Evolutionary conservation across 805 yeast species (phyloP).

Genomic region (Candida hispaniensis): DNA sequence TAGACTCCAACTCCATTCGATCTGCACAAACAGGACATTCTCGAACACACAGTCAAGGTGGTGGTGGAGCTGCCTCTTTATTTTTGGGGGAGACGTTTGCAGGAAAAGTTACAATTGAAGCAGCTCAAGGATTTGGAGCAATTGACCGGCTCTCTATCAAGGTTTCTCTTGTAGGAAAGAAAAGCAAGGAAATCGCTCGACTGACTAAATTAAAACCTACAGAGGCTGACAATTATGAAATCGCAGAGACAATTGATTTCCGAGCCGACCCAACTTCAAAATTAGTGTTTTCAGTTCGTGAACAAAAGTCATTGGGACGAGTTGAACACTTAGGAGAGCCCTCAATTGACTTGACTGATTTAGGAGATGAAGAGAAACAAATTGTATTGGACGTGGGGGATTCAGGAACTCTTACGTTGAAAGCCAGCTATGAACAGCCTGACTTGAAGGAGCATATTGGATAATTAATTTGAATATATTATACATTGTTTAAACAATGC

Average conservation of each 20-base stretch:
- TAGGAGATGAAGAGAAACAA: conserved; percentile 12
- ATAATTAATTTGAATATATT: conserved; percentile 4
- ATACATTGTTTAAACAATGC: too few relatives aligned
- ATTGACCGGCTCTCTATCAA: conserved; percentile 38
- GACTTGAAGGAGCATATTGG: conserved; percentile 7
- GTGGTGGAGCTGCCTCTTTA: conserved; percentile 17
- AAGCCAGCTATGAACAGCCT: conserved; percentile 9
- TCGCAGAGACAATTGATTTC: conserved; percentile 6
- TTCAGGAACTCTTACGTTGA: conserved; percentile 9
- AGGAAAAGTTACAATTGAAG: conserved; percentile 19
- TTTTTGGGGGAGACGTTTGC: conserved; percentile 18
- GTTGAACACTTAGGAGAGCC: conserved; percentile 10
- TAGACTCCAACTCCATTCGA: conserved; percentile 1
- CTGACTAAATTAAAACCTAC: conserved; percentile 48
- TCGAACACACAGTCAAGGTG: conserved; percentile 19
- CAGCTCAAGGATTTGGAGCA: conserved; percentile 23
- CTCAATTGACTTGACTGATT: conserved; percentile 9
- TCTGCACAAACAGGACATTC: conserved; percentile 16
- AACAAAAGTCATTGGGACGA: conserved; percentile 7
- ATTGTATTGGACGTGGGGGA: conserved; percentile 13
- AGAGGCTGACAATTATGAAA: conserved; percentile 29
- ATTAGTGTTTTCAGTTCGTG: conserved; percentile 9
- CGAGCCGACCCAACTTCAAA: conserved; percentile 10
- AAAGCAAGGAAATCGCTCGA: conserved; percentile 49
- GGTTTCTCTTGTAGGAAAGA: conserved; percentile 29